Conservation (phyloP, 164 flowering plant genomes). For the Cinnamomum micranthum region DNA sequence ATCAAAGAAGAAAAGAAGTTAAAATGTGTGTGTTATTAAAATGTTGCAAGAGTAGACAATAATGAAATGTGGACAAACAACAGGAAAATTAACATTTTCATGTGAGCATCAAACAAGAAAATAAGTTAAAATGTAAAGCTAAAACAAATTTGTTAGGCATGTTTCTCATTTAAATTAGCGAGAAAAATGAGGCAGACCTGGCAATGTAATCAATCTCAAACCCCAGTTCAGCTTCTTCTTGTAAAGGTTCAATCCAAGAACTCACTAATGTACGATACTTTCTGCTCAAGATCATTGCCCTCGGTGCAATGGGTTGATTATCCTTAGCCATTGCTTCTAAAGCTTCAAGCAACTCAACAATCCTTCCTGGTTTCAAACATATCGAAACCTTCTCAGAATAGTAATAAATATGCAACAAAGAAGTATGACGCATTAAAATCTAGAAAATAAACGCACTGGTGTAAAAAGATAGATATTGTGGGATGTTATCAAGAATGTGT, state of each 20-base stretch:
- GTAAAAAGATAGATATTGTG: background rate
- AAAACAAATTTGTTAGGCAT: background rate
- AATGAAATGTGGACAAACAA: background rate
- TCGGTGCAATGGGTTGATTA: constrained; percentile 78
- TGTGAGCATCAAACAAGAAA: background rate
- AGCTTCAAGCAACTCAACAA: constrained; percentile 86
- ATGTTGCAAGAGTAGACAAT: background rate
- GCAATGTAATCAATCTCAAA: constrained; percentile 90
- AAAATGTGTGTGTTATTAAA: background rate
- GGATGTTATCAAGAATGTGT: background rate
- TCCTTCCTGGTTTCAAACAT: constrained; percentile 58
- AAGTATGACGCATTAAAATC: background rate
- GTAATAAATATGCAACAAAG: background rate
- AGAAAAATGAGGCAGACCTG: constrained; percentile 41
- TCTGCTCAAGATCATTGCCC: constrained; percentile 95
- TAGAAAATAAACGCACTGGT: background rate
- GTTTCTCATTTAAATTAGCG: background rate
- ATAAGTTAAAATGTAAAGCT: background rate
- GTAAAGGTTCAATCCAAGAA: constrained; percentile 98
- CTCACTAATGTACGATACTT: constrained; percentile 92
- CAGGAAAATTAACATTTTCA: background rate
- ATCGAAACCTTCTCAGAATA: constrained; percentile 16
- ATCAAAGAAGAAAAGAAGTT: background rate
- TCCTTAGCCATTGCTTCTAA: constrained; percentile 89
- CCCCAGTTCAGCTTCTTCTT: constrained; percentile 98